Evolutionary conservation across 306 rosid species (phyloP).

Genomic region (Astragalus glycyphyllos): DNA sequence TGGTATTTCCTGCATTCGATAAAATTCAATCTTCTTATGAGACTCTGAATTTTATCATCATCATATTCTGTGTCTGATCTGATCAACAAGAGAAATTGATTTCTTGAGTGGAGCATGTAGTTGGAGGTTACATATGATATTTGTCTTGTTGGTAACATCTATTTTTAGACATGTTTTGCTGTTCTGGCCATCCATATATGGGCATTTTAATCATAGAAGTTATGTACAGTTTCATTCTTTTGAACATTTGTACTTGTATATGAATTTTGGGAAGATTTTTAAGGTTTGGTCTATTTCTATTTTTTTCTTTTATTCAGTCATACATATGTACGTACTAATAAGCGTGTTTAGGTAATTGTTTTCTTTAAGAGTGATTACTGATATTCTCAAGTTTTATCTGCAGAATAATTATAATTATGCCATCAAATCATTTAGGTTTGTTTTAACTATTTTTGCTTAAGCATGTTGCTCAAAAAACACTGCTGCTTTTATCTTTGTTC

Average conservation of each 20-base stretch:
- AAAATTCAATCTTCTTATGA: conserved; percentile 37
- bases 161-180: conserved; percentile 40
- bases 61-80: conserved; percentile 20
- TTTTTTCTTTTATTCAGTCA: background rate
- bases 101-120: conserved; percentile 31
- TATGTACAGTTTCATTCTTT: conserved; percentile 46
- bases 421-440: conserved; percentile 22
- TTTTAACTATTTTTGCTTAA: conserved; percentile 13
- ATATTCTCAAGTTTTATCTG: conserved; percentile 3
- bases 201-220: conserved; percentile 15
- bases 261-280: conserved; percentile 49
- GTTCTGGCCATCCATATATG: conserved; percentile 35
- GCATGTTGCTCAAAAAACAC: conserved; percentile 2
- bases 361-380: conserved; percentile 11
- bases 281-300: conserved; percentile 31
- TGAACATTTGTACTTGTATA: conserved; percentile 43
- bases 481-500: background rate
- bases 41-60: conserved; percentile 35
- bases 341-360: background rate
- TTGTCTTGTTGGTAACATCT: conserved; percentile 36
- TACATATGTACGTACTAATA: background rate
- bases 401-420: background rate
- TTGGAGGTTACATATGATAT: conserved; percentile 11
- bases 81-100: conserved; percentile 32
- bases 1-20: conserved; percentile 71